Evolutionary conservation across 306 rosid species (phyloP), one percentile per base, ranked within the genome.

Genomic region (Styphnolobium japonicum): DNA sequence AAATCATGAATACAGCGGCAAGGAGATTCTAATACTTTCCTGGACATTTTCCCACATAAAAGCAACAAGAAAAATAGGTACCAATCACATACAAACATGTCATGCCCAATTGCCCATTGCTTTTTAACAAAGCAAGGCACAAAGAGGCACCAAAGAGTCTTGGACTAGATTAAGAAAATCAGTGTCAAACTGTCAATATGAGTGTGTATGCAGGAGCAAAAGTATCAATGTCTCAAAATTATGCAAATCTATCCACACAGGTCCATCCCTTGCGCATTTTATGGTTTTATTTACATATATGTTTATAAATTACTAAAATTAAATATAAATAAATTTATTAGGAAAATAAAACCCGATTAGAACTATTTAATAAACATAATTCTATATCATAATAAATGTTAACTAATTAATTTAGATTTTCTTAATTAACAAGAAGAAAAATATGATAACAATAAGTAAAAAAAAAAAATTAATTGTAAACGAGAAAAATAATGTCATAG

Each of bases 1-100:
- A 82, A 70, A 46, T 71, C 48, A 1, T 43, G 27, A 84, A 73
- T 49, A 63, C 55, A 27, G 58, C n/a, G 27, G 46, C 71, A 81
- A 67, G 69, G 45, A 64, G 52, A 64, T n/a, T 58, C 15, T 2
- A 66, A 63, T 57, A 46, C 31, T 37, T 39, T 31, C 43, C 71
- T 7, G 14, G 25, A 65, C 10, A 37, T 21, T 70, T 51, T 71
- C 45, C 46, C 56, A 75, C 36, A 36, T 48, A 29, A 58, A 43
- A 61, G 52, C 52, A 45, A 56, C 67, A 84, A 69, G n/a, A 4
- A 43, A 46, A 53, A 40, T 19, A 1, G 21, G 61, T 73, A 56
- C 2, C 15, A 46, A 33, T 33, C 16, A 55, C 70, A 76, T 27
- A 76, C 40, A 82, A 61, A 65, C 65, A n/a, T 9, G 15, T 0